Percentiles rank a stretch among this genome's conserved stretches.
Evolutionary conservation across 768 basidiomycete species (phyloP).

Genomic region (Amanita subjunquillea): DNA sequence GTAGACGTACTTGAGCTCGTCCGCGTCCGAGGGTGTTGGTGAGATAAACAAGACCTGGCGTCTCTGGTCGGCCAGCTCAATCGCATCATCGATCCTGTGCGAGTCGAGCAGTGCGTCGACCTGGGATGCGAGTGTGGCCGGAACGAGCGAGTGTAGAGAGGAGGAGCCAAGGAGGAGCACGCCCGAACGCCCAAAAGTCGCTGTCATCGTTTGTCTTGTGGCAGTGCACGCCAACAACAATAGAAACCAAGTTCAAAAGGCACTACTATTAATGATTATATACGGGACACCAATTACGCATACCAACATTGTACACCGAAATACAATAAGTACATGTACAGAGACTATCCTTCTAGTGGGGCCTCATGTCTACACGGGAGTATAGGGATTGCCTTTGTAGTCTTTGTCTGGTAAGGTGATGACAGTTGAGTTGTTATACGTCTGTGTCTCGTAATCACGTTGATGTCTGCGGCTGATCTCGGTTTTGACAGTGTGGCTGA

Average conservation of each 20-base stretch:
- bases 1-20: conserved; percentile 70
- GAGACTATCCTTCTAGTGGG: background rate
- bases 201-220: no score
- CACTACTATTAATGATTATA: no score
- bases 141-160: conserved; percentile 56
- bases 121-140: conserved; percentile 64
- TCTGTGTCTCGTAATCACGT: background rate
- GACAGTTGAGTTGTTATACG: background rate
- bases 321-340: background rate
- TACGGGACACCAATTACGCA: background rate
- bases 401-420: background rate
- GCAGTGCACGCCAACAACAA: no score
- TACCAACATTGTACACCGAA: background rate
- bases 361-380: background rate
- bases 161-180: conserved; percentile 54
- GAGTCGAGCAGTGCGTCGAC: conserved; percentile 57
- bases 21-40: conserved; percentile 16
- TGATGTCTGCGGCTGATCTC: conserved; percentile 4
- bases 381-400: background rate
- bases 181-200: conserved; percentile 54
- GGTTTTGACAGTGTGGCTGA: background rate
- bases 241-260: no score
- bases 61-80: conserved; percentile 43
- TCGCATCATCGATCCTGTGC: conserved; percentile 56
- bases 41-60: conserved; percentile 17